Evolutionary conservation across 768 basidiomycete species (phyloP), one percentile per base, ranked within the genome.

Genomic region (Hygrocybe coccinea): DNA sequence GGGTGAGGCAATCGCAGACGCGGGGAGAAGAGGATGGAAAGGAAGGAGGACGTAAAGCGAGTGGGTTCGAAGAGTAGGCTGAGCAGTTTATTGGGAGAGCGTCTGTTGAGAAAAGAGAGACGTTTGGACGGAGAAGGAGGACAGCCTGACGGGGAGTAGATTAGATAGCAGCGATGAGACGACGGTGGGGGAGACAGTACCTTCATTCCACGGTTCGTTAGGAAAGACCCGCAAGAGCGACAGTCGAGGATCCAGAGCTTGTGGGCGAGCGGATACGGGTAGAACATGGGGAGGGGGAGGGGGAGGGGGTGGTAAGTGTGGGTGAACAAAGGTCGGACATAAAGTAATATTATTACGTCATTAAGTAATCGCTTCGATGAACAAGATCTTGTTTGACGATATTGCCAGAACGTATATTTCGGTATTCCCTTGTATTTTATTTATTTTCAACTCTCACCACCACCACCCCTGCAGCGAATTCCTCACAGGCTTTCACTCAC

Each of bases 401-500:
- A 79, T 82, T 36, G 90, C 90, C 1, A 78, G 93, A 62, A 81
- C 82, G 92, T 89, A 50, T 37, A 74, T 69, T 17, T 17, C n/a
- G n/a, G n/a, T n/a, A 14, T 36, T 22, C 19, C 48, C 25, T 45
- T 25, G 56, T 51, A 47, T 43, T 37, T 54, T 37, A n/a, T n/a
- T 45, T 36, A 45, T 34, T 19, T 11, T 52, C 46, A 59, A 22
- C 54, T 46, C 57, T 24, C 59, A 52, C 57, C 62, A 60, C 51
- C 64, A 55, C 57, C 54, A 47, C 45, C 38, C 59, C 50, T 44
- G 38, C 63, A 95, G 93, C 65, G 87, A 95, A 56, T 97, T 89
- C 71, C 74, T 97, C 66, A 95, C 92, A 15, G 94, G 94, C 24
- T 97, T 97, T 68, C 87, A 89, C 69, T 95, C 95, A 71, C 84